These are phyloP conservation scores for Fusarium tanahbumbuense DNA, from an alignment of 2,329 filamentous ascomycete genomes.

Conservation along the genomic window DNA sequence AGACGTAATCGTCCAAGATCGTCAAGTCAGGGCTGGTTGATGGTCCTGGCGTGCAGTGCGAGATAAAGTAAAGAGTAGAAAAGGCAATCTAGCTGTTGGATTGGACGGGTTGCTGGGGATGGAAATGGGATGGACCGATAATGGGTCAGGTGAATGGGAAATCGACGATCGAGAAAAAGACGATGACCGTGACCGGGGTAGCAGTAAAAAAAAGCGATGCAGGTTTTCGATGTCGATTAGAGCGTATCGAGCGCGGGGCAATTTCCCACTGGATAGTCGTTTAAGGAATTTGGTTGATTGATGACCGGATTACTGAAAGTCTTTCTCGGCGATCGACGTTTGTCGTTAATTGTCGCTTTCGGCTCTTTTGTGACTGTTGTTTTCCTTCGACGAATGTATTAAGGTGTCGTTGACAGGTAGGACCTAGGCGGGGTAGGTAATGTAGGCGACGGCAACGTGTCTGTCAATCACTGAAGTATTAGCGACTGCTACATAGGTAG, in stretches of 20 bases:
- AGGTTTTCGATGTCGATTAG: constrained; percentile 33
- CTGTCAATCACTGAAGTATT: constrained; percentile 28
- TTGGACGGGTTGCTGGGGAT: constrained; percentile 33
- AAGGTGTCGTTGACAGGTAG: constrained; percentile 9
- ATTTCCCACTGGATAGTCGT: constrained; percentile 23
- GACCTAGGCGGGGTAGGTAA: constrained; percentile 28
- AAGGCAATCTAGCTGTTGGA: constrained; percentile 26
- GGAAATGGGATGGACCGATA: constrained; percentile 42
- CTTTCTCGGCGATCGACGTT: not conserved
- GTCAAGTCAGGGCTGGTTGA: constrained; percentile 21
- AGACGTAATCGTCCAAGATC: constrained; percentile 34
- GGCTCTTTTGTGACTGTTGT: constrained; percentile 22
- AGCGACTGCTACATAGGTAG: constrained; percentile 19
- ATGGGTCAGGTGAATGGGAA: constrained; percentile 43
- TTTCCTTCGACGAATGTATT: constrained; percentile 24
- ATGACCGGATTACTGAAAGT: constrained; percentile 4
- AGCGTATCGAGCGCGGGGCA: constrained; percentile 28
- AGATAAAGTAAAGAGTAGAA: constrained; percentile 34
- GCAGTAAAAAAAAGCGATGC: constrained; percentile 36
- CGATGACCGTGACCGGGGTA: constrained; percentile 33
- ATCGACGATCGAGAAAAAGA: constrained; percentile 41
- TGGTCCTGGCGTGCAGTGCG: constrained; percentile 27
- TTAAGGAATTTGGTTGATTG: not conserved
- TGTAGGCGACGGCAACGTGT: constrained; percentile 25
- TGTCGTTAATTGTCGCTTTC: not conserved